A percentile compares a stretch with the other conserved stretches of the same genome.
phyloP scores from a whole-genome alignment of 2,329 filamentous ascomycete species.

The Xylariaceae sp. region DNA sequence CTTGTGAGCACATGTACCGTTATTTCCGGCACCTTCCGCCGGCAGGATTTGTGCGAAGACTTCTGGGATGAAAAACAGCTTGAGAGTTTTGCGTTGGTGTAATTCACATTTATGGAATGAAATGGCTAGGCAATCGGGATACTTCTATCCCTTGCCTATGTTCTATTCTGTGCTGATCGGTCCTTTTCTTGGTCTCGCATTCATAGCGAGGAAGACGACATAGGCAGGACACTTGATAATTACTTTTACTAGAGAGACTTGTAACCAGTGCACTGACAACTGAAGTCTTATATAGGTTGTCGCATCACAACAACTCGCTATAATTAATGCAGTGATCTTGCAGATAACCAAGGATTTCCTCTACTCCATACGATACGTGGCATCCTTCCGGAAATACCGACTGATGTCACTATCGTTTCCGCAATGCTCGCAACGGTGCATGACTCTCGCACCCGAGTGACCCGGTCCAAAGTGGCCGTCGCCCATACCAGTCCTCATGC shows the following conservation, averaged over 20 bases:
- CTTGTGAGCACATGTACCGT: slow-evolving; percentile 10
- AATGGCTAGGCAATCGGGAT: no score
- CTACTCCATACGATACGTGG: slow-evolving; percentile 19
- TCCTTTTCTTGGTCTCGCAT: no score
- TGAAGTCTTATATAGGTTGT: no score
- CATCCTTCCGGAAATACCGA: slow-evolving; percentile 21
- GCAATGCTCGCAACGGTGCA: slow-evolving; percentile 20
- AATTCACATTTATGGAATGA: no score
- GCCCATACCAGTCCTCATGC: background rate
- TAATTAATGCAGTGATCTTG: background rate
- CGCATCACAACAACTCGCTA: no score
- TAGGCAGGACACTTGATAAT: no score
- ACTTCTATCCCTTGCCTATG: no score
- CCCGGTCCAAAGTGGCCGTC: slow-evolving; percentile 18
- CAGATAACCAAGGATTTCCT: background rate
- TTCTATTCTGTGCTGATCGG: no score
- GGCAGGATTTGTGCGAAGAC: slow-evolving; percentile 8
- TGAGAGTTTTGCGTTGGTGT: slow-evolving; percentile 14
- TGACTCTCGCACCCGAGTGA: slow-evolving; percentile 17
- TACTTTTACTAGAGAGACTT: no score
- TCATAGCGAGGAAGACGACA: no score
- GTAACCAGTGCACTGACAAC: no score
- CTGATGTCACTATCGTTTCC: slow-evolving; percentile 21
- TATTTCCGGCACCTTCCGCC: slow-evolving; percentile 10
- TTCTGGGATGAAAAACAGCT: slow-evolving; percentile 16